Base-by-base conservation (phyloP, 495 filamentous ascomycete species). In the Penicillium riverlandense region DNA sequence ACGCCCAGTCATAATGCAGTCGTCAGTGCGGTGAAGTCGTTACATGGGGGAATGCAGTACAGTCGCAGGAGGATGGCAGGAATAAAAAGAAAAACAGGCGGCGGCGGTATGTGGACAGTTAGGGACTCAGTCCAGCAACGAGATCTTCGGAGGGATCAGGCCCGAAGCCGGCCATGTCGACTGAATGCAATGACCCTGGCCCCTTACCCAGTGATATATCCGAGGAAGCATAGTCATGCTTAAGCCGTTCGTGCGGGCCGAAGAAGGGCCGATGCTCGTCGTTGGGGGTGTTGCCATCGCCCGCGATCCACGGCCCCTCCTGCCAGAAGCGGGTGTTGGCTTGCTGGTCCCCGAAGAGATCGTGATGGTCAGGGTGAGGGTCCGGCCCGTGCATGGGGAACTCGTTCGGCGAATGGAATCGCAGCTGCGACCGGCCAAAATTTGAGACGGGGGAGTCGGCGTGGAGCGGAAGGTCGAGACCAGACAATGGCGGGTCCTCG, bases 1-100 rank as follows among this genome's bases (percentile, higher is more conserved):
- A 69, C 67, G 67, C 67, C 65, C 65, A 61, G 49, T 71, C 67
- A 71, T n/a, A n/a, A n/a, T 71, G 67, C 67, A 66, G 62, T 71
- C 67, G 62, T 71, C 58, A 66, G 54, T 61, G 60, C 57, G 50
- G 57, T 59, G 65, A 63, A 69, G 58, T 71, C 67, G 63, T 71
- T 69, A 71, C 63, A 70, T 59, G 59, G 64, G 45, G 52, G 44
- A 63, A 63, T 66, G 61, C 58, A 58, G 48, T 56, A 58, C 54
- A 57, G 45, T 61, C 53, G 63, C 59, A 62, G 50, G 53, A 53
- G 48, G 54, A 48, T 55, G 49, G 52, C 47, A 48, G 38, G 33
- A 37, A 30, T 35, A 47, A 34, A 35, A 51, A 15, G 49, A 43
- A 47, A 35, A 32, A 51, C 41, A 45, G 38, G 43, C 38, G 39